Percentiles rank a stretch among this genome's conserved stretches.
Conservation (phyloP, 2,329 filamentous ascomycete species). For the Sordariomycetes sp. region DNA sequence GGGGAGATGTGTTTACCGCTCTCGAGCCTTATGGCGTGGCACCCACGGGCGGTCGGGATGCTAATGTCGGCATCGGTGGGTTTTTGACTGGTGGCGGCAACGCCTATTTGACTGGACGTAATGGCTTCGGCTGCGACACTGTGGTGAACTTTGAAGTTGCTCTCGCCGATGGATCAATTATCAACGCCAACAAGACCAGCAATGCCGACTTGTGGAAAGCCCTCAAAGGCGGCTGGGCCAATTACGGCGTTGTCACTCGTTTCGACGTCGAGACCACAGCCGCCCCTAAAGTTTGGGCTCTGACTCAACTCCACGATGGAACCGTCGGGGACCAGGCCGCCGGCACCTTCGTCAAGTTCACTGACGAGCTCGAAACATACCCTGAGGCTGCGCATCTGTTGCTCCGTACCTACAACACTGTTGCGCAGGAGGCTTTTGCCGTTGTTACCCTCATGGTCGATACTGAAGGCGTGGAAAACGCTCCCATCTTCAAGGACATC, state of each 20-base stretch:
- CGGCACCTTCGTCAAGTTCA: slow-evolving; percentile 1
- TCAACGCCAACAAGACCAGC: slow-evolving; percentile 23
- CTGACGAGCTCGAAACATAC: background rate
- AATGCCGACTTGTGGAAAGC: slow-evolving; percentile 7
- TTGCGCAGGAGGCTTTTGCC: background rate
- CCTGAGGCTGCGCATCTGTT: background rate
- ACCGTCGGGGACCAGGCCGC: background rate
- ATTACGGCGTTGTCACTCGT: slow-evolving; percentile 12
- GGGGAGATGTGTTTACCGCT: background rate
- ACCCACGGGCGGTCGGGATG: slow-evolving; percentile 32
- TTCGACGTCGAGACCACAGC: slow-evolving; percentile 17
- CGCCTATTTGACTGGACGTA: slow-evolving; percentile 16
- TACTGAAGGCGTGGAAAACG: background rate
- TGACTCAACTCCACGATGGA: background rate
- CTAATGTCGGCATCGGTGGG: slow-evolving; percentile 19
- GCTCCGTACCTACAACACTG: background rate
- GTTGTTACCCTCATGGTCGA: background rate
- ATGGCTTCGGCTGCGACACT: slow-evolving; percentile 38
- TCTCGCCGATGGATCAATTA: slow-evolving; percentile 31
- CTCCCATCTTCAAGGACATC: background rate
- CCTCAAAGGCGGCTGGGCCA: slow-evolving; percentile 9
- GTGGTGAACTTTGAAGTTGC: slow-evolving; percentile 37
- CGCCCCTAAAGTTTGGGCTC: background rate
- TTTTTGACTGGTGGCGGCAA: slow-evolving; percentile 17
- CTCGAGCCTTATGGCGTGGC: slow-evolving; percentile 21